Evolutionary conservation across 306 rosid species (phyloP), one percentile per base, ranked within the genome.

Genomic region (Fragaria nilgerrensis): DNA sequence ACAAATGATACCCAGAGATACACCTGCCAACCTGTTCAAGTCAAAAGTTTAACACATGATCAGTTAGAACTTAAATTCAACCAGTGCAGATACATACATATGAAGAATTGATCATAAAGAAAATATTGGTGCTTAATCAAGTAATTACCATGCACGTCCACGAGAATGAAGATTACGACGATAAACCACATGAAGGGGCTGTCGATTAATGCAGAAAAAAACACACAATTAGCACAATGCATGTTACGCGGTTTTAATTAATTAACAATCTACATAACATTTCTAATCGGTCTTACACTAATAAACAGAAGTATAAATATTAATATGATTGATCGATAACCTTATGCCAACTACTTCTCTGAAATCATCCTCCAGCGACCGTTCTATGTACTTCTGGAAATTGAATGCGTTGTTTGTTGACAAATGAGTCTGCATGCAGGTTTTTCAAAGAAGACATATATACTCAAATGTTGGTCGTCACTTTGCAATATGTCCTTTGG

Each of bases 331-430:
- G 47, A 43, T 63, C 20, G 25, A 17, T 25, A 39, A 59, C 93
- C 87, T 89, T 82, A 89, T 86, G 70, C 90, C 90, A 13, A 86
- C 89, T 1, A 89, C 90, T 27, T 73, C 82, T 83, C 81, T 83
- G 86, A 86, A 89, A 70, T 89, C 93, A 59, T 89, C 79, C 29
- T 89, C 90, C 12, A 89, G 79, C 3, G 93, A 89, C 55, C 93
- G 72, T 44, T 85, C 66, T 19, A 89, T 86, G 61, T 86, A 85
- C 78, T 81, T 77, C 59, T 86, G 90, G 84, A 89, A 89, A 70
- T 89, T 53, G 56, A 86, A 89, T 1, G 82, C 71, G 50, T 62
- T 45, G 48, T 79, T 86, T 48, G 77, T 66, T 4, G 89, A 67
- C 69, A 86, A 22, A 72, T 89, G 90, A 80, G 86, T 79, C 93